A percentile compares a stretch with the other conserved stretches of the same genome.
These are phyloP conservation scores for Aspergillus nidulans DNA, from an alignment of 495 filamentous ascomycete species.

Conservation along the genomic window DNA sequence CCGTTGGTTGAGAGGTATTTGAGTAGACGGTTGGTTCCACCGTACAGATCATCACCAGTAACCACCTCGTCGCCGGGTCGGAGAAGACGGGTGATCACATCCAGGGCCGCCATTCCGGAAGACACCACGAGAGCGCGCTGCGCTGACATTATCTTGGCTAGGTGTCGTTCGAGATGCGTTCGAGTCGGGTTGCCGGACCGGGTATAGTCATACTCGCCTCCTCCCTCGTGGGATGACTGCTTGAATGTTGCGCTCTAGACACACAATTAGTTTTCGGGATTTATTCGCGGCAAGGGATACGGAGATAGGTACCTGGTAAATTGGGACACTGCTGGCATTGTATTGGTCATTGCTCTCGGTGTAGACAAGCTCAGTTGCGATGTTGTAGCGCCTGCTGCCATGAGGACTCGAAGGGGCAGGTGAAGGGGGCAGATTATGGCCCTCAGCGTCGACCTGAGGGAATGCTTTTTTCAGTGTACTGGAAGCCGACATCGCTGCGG, in stretches of 20 bases:
- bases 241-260: slow-evolving; percentile 93
- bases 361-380: slow-evolving; percentile 94
- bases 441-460: slow-evolving; percentile 73
- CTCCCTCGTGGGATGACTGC: slow-evolving; percentile 74
- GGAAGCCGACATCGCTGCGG: slow-evolving; percentile 46
- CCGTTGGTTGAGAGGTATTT: slow-evolving; percentile 83
- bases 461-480: slow-evolving; percentile 62
- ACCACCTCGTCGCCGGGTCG: slow-evolving; percentile 95
- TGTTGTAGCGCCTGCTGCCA: slow-evolving; percentile 77
- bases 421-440: slow-evolving; percentile 88
- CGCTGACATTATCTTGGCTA: slow-evolving; percentile 98
- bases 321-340: slow-evolving; percentile 88
- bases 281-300: background rate
- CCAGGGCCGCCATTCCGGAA: slow-evolving; percentile 94
- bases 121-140: slow-evolving; percentile 86
- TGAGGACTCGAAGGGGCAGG: slow-evolving; percentile 89
- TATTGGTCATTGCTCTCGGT: slow-evolving; percentile 95
- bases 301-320: slow-evolving; percentile 72
- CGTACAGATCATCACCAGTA: slow-evolving; percentile 94
- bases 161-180: slow-evolving; percentile 91
- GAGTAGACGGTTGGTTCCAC: slow-evolving; percentile 88
- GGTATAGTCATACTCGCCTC: slow-evolving; percentile 93
- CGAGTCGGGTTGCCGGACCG: slow-evolving; percentile 94
- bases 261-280: slow-evolving; percentile 12
- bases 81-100: slow-evolving; percentile 92